Evolutionary conservation across 441 rosid species (phyloP).

Genomic region (Melastoma candidum): DNA sequence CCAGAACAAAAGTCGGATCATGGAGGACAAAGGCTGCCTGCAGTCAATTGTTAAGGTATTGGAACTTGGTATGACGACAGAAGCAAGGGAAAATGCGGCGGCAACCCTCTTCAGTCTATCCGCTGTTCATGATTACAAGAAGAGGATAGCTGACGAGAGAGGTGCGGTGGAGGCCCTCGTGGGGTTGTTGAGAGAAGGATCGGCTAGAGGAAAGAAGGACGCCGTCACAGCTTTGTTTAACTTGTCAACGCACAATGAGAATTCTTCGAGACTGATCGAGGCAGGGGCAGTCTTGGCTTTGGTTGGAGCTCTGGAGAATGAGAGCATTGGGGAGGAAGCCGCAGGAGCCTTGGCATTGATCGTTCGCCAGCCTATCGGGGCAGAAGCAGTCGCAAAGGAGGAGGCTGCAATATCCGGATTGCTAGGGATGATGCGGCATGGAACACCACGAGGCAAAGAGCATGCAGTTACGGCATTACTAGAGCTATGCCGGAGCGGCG

Average conservation of each 20-base stretch:
- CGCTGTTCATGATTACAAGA: slow-evolving; percentile 83
- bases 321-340: slow-evolving; percentile 86
- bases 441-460: slow-evolving; percentile 88
- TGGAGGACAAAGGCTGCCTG: slow-evolving; percentile 74
- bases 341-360: slow-evolving; percentile 79
- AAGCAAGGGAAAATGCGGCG: slow-evolving; percentile 86
- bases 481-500: slow-evolving; percentile 77
- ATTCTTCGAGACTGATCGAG: slow-evolving; percentile 64
- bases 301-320: slow-evolving; percentile 54
- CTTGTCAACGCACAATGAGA: slow-evolving; percentile 74
- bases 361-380: slow-evolving; percentile 71
- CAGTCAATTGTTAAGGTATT: slow-evolving; percentile 58
- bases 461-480: slow-evolving; percentile 94
- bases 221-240: slow-evolving; percentile 85
- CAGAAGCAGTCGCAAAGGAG: slow-evolving; percentile 64
- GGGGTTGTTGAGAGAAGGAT: slow-evolving; percentile 53
- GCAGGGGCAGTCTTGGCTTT: slow-evolving; percentile 64
- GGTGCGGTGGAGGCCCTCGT: slow-evolving; percentile 71
- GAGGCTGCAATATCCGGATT: slow-evolving; percentile 56
- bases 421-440: slow-evolving; percentile 72
- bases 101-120: slow-evolving; percentile 88
- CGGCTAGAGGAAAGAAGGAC: slow-evolving; percentile 82
- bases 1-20: slow-evolving; percentile 66
- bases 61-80: slow-evolving; percentile 60
- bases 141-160: slow-evolving; percentile 54